Conservation (phyloP, 2,329 filamentous ascomycete genomes). For the Chrysoporthe cubensis region DNA sequence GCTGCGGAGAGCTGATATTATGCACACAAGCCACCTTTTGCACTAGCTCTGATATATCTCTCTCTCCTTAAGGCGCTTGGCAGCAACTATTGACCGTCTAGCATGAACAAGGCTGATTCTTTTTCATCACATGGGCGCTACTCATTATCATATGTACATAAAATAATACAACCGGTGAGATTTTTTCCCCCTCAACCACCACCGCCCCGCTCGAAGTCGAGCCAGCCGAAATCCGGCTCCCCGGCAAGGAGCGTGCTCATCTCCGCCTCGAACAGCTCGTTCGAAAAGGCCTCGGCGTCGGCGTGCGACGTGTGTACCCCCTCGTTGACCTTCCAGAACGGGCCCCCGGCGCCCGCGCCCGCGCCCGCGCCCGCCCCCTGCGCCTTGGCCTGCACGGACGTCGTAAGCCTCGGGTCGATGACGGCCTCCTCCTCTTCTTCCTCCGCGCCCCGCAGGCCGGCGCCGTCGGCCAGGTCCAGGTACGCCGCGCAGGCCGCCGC, state of each 20-base stretch:
- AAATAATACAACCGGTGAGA: background rate
- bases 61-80: no score
- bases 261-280: constrained; percentile 33
- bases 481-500: background rate
- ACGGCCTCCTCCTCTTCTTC: constrained; percentile 8
- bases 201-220: constrained; percentile 24
- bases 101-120: background rate
- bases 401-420: constrained; percentile 26
- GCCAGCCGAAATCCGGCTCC: constrained; percentile 31
- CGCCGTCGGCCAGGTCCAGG: background rate
- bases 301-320: background rate
- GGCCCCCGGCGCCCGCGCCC: background rate
- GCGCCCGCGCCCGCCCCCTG: constrained; percentile 4
- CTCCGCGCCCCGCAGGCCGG: background rate
- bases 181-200: background rate
- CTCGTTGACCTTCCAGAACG: constrained; percentile 18
- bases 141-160: background rate
- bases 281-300: constrained; percentile 28
- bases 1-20: no score
- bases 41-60: no score
- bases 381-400: background rate
- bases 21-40: no score
- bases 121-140: background rate
- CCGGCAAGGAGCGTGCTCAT: constrained; percentile 30
- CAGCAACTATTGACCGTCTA: background rate